A percentile compares a stretch with the other conserved stretches of the same genome.
These are phyloP conservation scores for Bathelium albidoporum DNA, from an alignment of 495 filamentous ascomycete genomes.

Conservation along the genomic window DNA sequence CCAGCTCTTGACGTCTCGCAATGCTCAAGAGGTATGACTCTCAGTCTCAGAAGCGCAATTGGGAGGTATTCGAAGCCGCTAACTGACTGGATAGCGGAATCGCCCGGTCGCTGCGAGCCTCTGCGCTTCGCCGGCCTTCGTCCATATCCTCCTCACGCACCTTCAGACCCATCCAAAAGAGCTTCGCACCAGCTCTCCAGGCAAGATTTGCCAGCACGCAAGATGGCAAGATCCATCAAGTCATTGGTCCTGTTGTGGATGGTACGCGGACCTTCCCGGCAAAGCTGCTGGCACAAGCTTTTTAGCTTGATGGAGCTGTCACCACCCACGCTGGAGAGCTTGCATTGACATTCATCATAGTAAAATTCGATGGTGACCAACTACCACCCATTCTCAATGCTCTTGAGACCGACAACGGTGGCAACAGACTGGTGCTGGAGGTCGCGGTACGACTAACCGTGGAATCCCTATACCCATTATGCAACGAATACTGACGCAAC, in stretches of 20 bases:
- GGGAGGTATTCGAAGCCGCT: conserved; percentile 18
- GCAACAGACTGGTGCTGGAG: conserved; percentile 91
- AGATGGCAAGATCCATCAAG: conserved; percentile 37
- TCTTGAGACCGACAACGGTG: conserved; percentile 79
- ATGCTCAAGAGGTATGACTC: conserved; percentile 30
- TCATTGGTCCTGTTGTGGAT: conserved; percentile 66
- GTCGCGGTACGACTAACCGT: conserved; percentile 68
- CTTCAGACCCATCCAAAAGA: conserved; percentile 29
- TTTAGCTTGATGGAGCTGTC: conserved; percentile 15
- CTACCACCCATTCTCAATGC: conserved; percentile 97
- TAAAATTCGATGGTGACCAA: conserved; percentile 92
- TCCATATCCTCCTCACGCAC: conserved; percentile 21
- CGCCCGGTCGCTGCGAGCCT: conserved; percentile 26
- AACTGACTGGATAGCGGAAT: conserved; percentile 25
- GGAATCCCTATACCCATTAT: background rate
- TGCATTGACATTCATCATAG: conserved; percentile 36
- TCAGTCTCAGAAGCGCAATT: conserved; percentile 16
- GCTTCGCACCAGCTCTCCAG: conserved; percentile 25
- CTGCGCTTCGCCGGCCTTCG: conserved; percentile 16
- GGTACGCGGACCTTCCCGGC: conserved; percentile 37
- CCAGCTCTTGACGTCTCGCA: conserved; percentile 22
- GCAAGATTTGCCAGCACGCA: conserved; percentile 30
- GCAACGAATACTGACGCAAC: conserved; percentile 1
- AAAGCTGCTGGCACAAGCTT: conserved; percentile 6
- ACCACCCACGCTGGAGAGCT: conserved; percentile 26